A percentile compares a stretch with the other conserved stretches of the same genome.
Conservation (phyloP, 768 basidiomycete genomes). For the Suillus placidus region DNA sequence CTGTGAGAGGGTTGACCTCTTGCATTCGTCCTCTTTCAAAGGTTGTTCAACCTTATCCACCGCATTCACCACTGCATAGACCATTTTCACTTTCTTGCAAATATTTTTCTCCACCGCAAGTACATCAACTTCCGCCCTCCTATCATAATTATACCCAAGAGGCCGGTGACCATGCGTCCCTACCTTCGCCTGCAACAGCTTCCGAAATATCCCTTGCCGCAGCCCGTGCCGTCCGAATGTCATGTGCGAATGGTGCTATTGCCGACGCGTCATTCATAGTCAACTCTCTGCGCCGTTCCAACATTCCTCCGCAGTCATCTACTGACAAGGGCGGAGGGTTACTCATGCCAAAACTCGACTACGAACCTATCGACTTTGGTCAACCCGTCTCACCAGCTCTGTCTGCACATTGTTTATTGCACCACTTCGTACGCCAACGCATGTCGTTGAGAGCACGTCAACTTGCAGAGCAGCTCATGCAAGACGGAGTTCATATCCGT, state of each 20-base stretch:
- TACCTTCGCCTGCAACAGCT: neutral
- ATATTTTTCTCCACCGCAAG: constrained; percentile 11
- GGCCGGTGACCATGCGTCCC: neutral
- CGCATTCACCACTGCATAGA: constrained; percentile 8
- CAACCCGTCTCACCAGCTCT: constrained; percentile 58
- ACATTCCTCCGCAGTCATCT: constrained; percentile 5
- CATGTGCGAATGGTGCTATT: constrained; percentile 44
- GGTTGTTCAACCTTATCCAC: constrained; percentile 1
- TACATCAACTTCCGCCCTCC: constrained; percentile 10
- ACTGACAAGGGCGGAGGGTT: constrained; percentile 20
- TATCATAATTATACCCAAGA: constrained; percentile 4
- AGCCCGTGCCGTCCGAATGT: constrained; percentile 53
- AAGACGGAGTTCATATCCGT: constrained; percentile 52
- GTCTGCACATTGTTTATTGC: constrained; percentile 64
- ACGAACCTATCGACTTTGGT: constrained; percentile 50
- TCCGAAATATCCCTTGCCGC: constrained; percentile 36
- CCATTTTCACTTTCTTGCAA: constrained; percentile 14
- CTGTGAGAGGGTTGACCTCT: constrained; percentile 1
- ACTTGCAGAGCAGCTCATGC: constrained; percentile 56
- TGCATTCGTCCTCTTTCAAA: neutral
- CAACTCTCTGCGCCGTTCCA: constrained; percentile 56
- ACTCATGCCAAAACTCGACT: constrained; percentile 34
- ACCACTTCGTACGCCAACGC: constrained; percentile 60
- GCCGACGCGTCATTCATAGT: constrained; percentile 58
- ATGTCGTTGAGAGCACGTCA: constrained; percentile 49